Evolutionary conservation across 2,329 filamentous ascomycete genomes (phyloP), one percentile per base, ranked within the genome.

Genomic region (Cadophora sp.): DNA sequence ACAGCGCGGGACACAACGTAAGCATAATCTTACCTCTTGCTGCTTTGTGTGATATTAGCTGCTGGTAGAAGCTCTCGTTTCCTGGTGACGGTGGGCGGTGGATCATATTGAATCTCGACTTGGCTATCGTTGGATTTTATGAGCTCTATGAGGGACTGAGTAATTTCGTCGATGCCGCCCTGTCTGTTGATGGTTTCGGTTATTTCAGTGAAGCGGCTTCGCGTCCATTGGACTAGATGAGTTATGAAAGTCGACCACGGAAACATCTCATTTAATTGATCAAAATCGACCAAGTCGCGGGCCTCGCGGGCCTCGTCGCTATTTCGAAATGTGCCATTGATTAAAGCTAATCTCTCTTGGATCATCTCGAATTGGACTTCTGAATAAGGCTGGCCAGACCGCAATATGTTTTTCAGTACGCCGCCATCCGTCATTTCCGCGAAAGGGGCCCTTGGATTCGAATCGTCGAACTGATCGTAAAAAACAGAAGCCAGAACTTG

Each of bases 221-320:
- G 79, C 22, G 81, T 78, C 83, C 86, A 88, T 20, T 78, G 72
- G 1, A 82, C 76, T 6, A 82, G 74, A 9, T 79, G 75, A 0
- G 81, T 69, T 6, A 84, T 73, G 62, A 87, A 85, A 2, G 76
- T 71, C 0, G 78, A 71, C 85, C 85, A 89, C 3, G 81, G 79
- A 72, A 83, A 89, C 1, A 73, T 69, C 1, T 75, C 73, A 43
- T 80, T 79, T 5, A 89, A 70, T 0, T 72, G 74, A 3, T 80
- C 79, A 30, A 85, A 74, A 50, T 84, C 81, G 16, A 82, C 74
- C 3, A 73, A 62, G 24, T 74, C 71, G 5, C 69, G 69, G 13
- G 68, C 67, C 36, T 67, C 67, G 20, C 62, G 61, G 1, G 78
- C 76, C 45, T 79, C 73, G 2, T 77, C 71, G n/a, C 77, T 75